phyloP scores from a whole-genome alignment of 345 rosid species.

The Citrus maxima region DNA sequence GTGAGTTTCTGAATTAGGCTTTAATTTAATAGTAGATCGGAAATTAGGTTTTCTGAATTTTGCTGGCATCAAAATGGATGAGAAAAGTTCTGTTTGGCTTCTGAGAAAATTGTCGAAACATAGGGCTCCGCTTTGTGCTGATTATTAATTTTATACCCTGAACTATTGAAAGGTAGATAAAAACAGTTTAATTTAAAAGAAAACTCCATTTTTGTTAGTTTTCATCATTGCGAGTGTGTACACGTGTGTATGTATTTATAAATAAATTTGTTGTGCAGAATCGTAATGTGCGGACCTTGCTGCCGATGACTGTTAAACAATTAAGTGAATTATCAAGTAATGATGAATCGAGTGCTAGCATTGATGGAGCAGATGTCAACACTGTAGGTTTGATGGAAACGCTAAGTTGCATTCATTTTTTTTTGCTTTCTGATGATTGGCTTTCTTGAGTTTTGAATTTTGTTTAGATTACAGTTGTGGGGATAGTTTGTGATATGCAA shows the following conservation, averaged over 20 bases:
- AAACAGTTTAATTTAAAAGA: background rate
- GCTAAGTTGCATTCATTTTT: background rate
- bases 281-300: conserved; percentile 51
- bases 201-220: background rate
- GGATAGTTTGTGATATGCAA: conserved; percentile 53
- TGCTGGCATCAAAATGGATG: background rate
- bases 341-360: conserved; percentile 46
- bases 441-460: conserved; percentile 1
- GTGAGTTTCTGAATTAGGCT: background rate
- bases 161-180: background rate
- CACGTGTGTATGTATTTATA: background rate
- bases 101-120: background rate
- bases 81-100: conserved; percentile 9
- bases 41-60: conserved; percentile 1
- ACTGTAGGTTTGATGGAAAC: conserved; percentile 35
- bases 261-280: conserved; percentile 32
- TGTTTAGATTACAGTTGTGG: conserved; percentile 60
- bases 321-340: conserved; percentile 36
- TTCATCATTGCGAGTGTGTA: background rate
- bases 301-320: conserved; percentile 72
- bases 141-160: background rate
- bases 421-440: background rate
- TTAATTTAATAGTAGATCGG: background rate
- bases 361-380: conserved; percentile 60
- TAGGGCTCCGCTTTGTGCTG: background rate